Percentiles rank a stretch among this genome's conserved stretches.
phyloP scores from a whole-genome alignment of 805 yeast genomes.

The Wickerhamomyces chambardii region DNA sequence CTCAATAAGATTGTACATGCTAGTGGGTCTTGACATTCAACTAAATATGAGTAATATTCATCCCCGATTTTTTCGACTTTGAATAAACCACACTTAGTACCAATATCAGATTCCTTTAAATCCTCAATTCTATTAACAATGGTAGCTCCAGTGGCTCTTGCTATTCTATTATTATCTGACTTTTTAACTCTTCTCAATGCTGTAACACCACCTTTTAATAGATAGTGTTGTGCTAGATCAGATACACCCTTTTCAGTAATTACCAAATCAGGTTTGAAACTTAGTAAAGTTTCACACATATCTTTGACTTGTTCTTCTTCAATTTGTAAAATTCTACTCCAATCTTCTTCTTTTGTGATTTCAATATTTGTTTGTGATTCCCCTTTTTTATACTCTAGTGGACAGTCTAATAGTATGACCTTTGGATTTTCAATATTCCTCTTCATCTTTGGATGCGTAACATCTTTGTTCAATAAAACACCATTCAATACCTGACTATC shows the following conservation, averaged over 20 bases:
- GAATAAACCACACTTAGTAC: constrained; percentile 82
- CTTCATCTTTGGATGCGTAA: constrained; percentile 98
- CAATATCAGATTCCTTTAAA: constrained; percentile 83
- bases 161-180: constrained; percentile 92
- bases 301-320: constrained; percentile 95
- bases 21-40: constrained; percentile 73
- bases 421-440: constrained; percentile 85
- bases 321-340: constrained; percentile 90
- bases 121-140: constrained; percentile 95
- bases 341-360: constrained; percentile 91
- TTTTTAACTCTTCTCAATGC: constrained; percentile 92
- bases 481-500: constrained; percentile 88
- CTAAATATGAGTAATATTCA: constrained; percentile 86
- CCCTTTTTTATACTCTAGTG: constrained; percentile 97
- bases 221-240: constrained; percentile 94
- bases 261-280: constrained; percentile 86
- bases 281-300: constrained; percentile 77
- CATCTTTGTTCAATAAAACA: constrained; percentile 88
- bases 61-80: constrained; percentile 95
- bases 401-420: constrained; percentile 86
- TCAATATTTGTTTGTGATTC: constrained; percentile 98
- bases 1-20: constrained; percentile 92
- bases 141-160: constrained; percentile 97
- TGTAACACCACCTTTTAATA: constrained; percentile 87
- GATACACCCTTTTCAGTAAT: constrained; percentile 98